Evolutionary conservation across 495 filamentous ascomycete species (phyloP), one percentile per base, ranked within the genome.

Genomic region (Oidiodendron maius): DNA sequence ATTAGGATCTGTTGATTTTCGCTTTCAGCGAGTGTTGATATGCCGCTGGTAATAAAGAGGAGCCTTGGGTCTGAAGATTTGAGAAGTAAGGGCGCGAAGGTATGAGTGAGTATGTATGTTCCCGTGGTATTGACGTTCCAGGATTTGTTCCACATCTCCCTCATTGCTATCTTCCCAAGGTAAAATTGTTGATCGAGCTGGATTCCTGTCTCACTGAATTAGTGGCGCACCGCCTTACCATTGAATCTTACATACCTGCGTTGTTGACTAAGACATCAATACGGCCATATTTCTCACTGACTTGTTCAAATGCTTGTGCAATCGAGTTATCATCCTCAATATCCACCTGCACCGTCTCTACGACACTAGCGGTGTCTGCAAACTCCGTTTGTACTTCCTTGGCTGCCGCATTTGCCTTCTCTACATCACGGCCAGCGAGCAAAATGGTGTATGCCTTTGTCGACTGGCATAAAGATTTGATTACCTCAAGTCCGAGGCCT

Each of bases 181-280:
- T 34, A 21, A 9, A 55, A 20, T 18, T 55, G 36, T 12, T 23
- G 40, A 18, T 50, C 46, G 15, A 45, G 46, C 23, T 39, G 30
- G n/a, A 8, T 46, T 3, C 52, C 52, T 55, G 37, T 16, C 22
- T 3, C n/a, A n/a, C 13, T 16, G 17, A 3, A 47, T 42, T 47
- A 42, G 37, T 10, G 2, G n/a, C 4, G 28, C 2, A 17, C 40
- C 15, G 3, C n/a, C n/a, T n/a, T n/a, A n/a, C n/a, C n/a, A n/a
- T n/a, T n/a, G n/a, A n/a, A n/a, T n/a, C 65, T 21, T 56, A 52
- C 13, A 58, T 72, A 16, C 77, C 79, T 4, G 79, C 76, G 47
- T 82, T 83, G 55, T 81, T 81, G n/a, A 82, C 69, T 10, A 83
- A 58, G 0, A 80, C 64, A 41, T 84, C 77, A 20, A 83, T 63